A percentile compares a stretch with the other conserved stretches of the same genome.
phyloP scores from a whole-genome alignment of 192 early-diverging fungal species.

The Coemansia sp. region DNA sequence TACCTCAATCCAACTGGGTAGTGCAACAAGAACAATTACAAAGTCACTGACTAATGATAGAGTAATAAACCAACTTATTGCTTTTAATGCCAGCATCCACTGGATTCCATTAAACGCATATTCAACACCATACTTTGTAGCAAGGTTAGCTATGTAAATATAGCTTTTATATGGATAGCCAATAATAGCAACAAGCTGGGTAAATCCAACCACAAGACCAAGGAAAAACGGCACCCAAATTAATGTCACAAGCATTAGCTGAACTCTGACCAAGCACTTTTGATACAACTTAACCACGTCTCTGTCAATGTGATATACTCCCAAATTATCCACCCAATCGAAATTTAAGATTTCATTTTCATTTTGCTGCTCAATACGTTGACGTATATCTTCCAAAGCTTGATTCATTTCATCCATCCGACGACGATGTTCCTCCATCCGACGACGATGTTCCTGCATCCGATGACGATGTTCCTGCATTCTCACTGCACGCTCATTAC shows the following conservation, averaged over 20 bases:
- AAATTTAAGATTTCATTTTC: background rate
- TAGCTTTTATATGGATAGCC: background rate
- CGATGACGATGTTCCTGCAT: background rate
- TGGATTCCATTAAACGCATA: background rate
- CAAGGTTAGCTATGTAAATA: background rate
- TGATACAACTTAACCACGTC: constrained; percentile 5
- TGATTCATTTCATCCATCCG: too few relatives aligned
- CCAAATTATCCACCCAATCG: background rate
- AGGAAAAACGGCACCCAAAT: constrained; percentile 1
- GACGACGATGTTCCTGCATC: too few relatives aligned
- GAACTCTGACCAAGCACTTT: background rate
- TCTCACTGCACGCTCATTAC: background rate
- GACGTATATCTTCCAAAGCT: too few relatives aligned
- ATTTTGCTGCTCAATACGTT: background rate
- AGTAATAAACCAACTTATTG: background rate
- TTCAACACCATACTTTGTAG: background rate
- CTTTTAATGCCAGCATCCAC: background rate
- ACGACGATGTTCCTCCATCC: too few relatives aligned
- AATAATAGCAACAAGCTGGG: background rate
- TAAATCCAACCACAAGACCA: constrained; percentile 3
- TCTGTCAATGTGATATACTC: background rate
- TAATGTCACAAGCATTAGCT: background rate
- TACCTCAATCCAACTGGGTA: background rate
- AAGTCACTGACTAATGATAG: background rate
- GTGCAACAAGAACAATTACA: background rate